phyloP scores from a whole-genome alignment of 257 asterid species.

The Forsythia suspensa region DNA sequence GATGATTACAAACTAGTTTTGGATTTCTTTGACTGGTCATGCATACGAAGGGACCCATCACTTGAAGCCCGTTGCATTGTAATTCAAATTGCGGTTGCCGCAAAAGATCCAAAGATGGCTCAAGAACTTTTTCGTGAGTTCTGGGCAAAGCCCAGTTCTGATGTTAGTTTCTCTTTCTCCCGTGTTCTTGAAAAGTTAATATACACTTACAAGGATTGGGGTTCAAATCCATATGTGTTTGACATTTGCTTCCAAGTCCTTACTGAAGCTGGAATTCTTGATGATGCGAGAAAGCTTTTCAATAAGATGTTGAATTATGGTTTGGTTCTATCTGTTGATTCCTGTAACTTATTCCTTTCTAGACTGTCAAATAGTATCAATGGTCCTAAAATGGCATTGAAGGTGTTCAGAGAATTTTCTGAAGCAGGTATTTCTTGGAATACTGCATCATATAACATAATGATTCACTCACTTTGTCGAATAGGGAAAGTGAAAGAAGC shows the following conservation, averaged over 20 bases:
- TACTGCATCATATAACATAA: conserved; percentile 68
- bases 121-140: conserved; percentile 47
- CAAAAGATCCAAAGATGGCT: conserved; percentile 52
- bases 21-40: conserved; percentile 75
- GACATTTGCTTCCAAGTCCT: conserved; percentile 80
- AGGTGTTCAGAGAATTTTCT: conserved; percentile 63
- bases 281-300: conserved; percentile 65
- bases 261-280: conserved; percentile 52
- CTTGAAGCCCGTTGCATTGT: conserved; percentile 81
- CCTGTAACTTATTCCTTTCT: conserved; percentile 78
- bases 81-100: conserved; percentile 68
- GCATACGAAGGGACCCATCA: conserved; percentile 69
- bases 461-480: conserved; percentile 71
- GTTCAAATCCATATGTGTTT: conserved; percentile 74
- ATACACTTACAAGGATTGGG: conserved; percentile 89
- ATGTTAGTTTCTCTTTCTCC: conserved; percentile 40
- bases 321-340: conserved; percentile 65
- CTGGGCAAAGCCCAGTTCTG: conserved; percentile 46
- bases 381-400: conserved; percentile 48
- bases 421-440: conserved; percentile 76
- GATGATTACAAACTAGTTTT: conserved; percentile 64
- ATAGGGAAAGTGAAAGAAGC: conserved; percentile 67
- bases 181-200: conserved; percentile 69
- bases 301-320: conserved; percentile 75
- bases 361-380: conserved; percentile 41